Evolutionary conservation across 495 filamentous ascomycete species (phyloP), one percentile per base, ranked within the genome.

Genomic region (Podospora pseudopauciseta): DNA sequence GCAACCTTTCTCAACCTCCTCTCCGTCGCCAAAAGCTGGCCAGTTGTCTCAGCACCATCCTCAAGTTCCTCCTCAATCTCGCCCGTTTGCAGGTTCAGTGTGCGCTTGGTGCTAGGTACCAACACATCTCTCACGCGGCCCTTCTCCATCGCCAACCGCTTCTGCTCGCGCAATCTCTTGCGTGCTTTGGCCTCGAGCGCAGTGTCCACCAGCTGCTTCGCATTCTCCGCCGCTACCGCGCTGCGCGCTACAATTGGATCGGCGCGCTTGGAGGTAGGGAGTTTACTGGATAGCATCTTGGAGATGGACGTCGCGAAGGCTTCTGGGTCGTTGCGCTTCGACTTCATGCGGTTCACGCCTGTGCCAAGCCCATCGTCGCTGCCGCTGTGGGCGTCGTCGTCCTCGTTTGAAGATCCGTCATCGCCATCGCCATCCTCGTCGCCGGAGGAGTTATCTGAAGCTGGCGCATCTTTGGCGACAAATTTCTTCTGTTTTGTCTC

Each of bases 251-350:
- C 85, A 28, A 98, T 91, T 0, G 95, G 96, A 73, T 99, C 96
- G 56, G 86, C 83, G 20, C 94, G 91, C 68, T 91, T 89, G 16
- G 89, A 85, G 7, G 86, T 88, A 0, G 93, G 88, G 3, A 98
- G 83, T 80, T 98, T 98, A 65, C 91, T 91, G 34, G 86, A 84
- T 23, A 99, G 85, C 80, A 99, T 98, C 74, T 93, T 93, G 71
- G 89, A 88, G 74, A 99, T 95, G 54, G 93, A 94, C 26, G 88
- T 93, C 7, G 93, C 91, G 80, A 99, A 97, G 60, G 91, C 92
- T 65, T 84, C 80, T 15, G 95, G 93, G 79, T 99, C 94, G 77
- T 97, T 94, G 69, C 93, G 91, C 77, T 97, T 95, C 5, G 81
- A 82, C 77, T 81, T 84, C 23, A 81, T 70, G 63, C 62, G 72